Evolutionary conservation across 2,329 filamentous ascomycete genomes (phyloP).

Genomic region (Ceratocystis albifundus): DNA sequence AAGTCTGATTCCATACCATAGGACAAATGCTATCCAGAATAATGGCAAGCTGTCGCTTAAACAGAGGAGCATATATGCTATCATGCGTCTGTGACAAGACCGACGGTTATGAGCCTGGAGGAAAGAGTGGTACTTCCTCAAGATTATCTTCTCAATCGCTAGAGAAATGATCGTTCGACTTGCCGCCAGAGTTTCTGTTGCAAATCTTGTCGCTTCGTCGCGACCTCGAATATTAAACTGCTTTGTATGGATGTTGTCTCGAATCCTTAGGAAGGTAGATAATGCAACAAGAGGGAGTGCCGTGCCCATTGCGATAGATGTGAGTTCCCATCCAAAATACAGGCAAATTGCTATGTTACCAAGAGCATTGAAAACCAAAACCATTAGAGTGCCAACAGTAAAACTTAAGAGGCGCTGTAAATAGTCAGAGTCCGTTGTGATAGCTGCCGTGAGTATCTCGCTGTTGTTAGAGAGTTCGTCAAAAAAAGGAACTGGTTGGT

Average conservation of each 20-base stretch:
- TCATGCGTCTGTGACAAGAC: constrained; percentile 14
- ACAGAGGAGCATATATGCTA: constrained; percentile 17
- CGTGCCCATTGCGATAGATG: constrained; percentile 31
- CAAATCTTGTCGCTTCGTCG: constrained; percentile 20
- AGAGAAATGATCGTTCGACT: constrained; percentile 27
- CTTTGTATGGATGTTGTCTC: constrained; percentile 19
- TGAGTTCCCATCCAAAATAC: constrained; percentile 32
- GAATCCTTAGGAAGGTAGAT: constrained; percentile 41
- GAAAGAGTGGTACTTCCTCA: constrained; percentile 20
- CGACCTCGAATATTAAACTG: constrained; percentile 18
- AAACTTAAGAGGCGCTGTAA: constrained; percentile 30
- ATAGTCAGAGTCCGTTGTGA: constrained; percentile 29
- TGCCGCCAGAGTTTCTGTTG: constrained; percentile 18
- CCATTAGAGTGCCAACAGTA: constrained; percentile 28
- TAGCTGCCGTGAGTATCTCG: constrained; percentile 27
- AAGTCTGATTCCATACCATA: constrained; percentile 23
- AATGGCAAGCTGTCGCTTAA: constrained; percentile 22
- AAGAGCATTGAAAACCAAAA: constrained; percentile 28
- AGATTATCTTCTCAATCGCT: constrained; percentile 27
- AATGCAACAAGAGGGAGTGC: constrained; percentile 30
- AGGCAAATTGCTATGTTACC: constrained; percentile 29
- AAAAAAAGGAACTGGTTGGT: constrained; percentile 28
- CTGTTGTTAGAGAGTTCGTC: constrained; percentile 29
- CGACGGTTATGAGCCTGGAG: constrained; percentile 18
- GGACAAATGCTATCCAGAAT: constrained; percentile 24